These are phyloP conservation scores for Albifimbria verrucaria DNA, from an alignment of 2,329 filamentous ascomycete species.

Conservation along the genomic window DNA sequence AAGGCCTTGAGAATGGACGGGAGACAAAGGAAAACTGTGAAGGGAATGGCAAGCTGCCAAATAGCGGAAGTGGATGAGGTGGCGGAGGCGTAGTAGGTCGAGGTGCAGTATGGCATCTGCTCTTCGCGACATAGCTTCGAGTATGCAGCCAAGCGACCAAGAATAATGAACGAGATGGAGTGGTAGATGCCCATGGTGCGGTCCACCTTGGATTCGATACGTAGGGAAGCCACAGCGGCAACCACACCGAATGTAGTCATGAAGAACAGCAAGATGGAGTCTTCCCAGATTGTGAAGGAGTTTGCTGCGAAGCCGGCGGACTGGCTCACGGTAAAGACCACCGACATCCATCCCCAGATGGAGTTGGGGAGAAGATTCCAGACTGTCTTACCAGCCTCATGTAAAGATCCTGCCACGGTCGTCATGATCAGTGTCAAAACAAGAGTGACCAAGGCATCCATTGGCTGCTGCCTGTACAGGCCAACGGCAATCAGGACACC, in stretches of 20 bases:
- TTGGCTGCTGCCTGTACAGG: constrained; percentile 27
- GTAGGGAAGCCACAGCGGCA: constrained; percentile 71
- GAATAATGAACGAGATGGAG: constrained; percentile 74
- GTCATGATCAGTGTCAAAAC: constrained; percentile 29
- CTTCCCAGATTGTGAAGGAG: constrained; percentile 98
- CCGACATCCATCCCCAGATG: constrained; percentile 84
- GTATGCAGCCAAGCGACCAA: constrained; percentile 77
- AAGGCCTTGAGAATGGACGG: constrained; percentile 77
- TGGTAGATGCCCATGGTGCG: constrained; percentile 79
- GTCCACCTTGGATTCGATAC: constrained; percentile 64
- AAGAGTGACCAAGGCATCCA: constrained; percentile 37
- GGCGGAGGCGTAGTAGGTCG: constrained; percentile 91
- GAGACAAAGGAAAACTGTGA: constrained; percentile 66
- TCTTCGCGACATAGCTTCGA: constrained; percentile 95
- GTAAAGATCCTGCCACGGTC: constrained; percentile 41
- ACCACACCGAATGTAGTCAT: constrained; percentile 80
- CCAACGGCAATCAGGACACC: constrained; percentile 23
- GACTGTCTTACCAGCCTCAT: constrained; percentile 41
- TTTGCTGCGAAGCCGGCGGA: constrained; percentile 96
- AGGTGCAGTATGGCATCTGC: constrained; percentile 95
- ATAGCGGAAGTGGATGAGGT: constrained; percentile 88
- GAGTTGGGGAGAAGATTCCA: constrained; percentile 63
- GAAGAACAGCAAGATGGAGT: constrained; percentile 90
- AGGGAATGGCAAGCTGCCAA: constrained; percentile 84
- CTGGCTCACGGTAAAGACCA: constrained; percentile 78